Percentiles rank a stretch among this genome's conserved stretches.
Evolutionary conservation across 768 basidiomycete species (phyloP).

Genomic region (Psilocybe azurescens): DNA sequence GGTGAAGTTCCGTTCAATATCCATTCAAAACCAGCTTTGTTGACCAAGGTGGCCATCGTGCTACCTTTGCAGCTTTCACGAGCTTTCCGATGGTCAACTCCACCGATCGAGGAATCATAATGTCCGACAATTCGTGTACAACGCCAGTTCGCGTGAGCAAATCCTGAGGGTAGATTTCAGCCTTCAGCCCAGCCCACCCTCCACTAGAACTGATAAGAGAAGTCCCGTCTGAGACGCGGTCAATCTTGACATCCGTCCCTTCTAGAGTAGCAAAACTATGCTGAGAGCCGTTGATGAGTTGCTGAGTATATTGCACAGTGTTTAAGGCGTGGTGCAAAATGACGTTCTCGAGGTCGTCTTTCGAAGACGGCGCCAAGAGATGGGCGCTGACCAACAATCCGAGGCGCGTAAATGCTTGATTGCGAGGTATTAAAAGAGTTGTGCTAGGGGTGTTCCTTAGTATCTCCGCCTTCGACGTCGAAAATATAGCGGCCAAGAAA

Average conservation of each 20-base stretch:
- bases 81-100: slow-evolving; percentile 90
- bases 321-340: slow-evolving; percentile 87
- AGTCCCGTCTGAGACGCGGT: slow-evolving; percentile 57
- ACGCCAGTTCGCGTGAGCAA: slow-evolving; percentile 88
- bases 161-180: slow-evolving; percentile 62
- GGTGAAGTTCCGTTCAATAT: slow-evolving; percentile 84
- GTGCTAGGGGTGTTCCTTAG: slow-evolving; percentile 69
- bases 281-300: slow-evolving; percentile 65
- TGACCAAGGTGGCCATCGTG: slow-evolving; percentile 86
- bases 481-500: slow-evolving; percentile 90
- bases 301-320: slow-evolving; percentile 73
- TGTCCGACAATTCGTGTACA: slow-evolving; percentile 85
- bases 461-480: slow-evolving; percentile 78
- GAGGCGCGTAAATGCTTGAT: slow-evolving; percentile 86
- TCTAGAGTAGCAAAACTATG: slow-evolving; percentile 83
- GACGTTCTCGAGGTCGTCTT: slow-evolving; percentile 80
- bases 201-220: slow-evolving; percentile 69
- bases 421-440: slow-evolving; percentile 87
- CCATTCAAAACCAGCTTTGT: slow-evolving; percentile 90
- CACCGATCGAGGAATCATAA: slow-evolving; percentile 87
- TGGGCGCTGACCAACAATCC: slow-evolving; percentile 87
- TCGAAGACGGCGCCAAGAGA: slow-evolving; percentile 79
- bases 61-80: slow-evolving; percentile 83
- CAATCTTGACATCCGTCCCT: slow-evolving; percentile 80
- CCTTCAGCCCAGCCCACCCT: slow-evolving; percentile 77